These are phyloP conservation scores for Suhomyces prunicola DNA, from an alignment of 805 yeast species.

Conservation along the genomic window DNA sequence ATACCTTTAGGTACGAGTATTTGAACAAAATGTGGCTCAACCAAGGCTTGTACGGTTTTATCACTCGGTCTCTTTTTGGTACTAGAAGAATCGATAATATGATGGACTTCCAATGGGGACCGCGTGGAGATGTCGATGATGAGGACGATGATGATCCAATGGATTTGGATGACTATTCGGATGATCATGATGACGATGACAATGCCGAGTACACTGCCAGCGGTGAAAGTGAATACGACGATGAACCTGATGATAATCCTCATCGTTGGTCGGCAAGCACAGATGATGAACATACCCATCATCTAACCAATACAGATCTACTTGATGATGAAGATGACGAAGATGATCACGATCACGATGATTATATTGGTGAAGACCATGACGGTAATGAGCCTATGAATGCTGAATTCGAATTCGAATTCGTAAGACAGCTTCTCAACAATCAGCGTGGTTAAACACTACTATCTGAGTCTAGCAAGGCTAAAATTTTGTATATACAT, in stretches of 20 bases:
- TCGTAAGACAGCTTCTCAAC: not conserved
- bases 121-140: constrained; percentile 1
- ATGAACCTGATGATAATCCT: not conserved
- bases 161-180: not conserved
- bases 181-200: constrained; percentile 1
- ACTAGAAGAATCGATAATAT: not conserved
- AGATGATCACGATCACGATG: not conserved
- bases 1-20: constrained; percentile 50
- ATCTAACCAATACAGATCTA: not conserved
- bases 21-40: constrained; percentile 60
- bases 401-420: not conserved
- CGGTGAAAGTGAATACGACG: not conserved
- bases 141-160: constrained; percentile 3
- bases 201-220: not conserved
- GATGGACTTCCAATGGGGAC: constrained; percentile 2
- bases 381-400: not conserved
- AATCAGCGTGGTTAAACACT: not conserved
- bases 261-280: not conserved
- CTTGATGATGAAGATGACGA: not conserved
- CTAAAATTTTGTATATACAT: not conserved
- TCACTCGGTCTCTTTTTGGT: constrained; percentile 2
- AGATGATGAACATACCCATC: not conserved
- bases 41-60: constrained; percentile 45
- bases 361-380: not conserved
- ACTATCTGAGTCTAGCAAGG: not conserved